Evolutionary conservation across 352 stramenopile species (phyloP), one percentile per base, ranked within the genome.

Genomic region (Globisporangium orthogonon): DNA sequence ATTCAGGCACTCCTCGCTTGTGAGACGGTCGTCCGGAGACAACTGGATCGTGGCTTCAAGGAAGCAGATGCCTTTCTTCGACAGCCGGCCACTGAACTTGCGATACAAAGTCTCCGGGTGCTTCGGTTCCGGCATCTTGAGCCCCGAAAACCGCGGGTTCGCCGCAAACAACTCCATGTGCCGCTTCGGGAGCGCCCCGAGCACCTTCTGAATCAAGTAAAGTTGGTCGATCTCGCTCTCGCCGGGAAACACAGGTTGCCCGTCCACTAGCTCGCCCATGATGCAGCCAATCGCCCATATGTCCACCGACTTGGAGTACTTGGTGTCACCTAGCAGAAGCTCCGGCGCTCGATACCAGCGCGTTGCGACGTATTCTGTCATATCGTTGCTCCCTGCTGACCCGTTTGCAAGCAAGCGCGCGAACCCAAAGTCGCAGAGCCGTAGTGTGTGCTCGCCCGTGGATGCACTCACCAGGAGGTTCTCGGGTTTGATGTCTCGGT

Each of bases 401-500:
- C 86, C 86, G 39, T 33, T 71, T 39, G 69, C 73, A 37, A 98
- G 81, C 1, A 94, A 80, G 2, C 91, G 92, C 7, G 89, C 88
- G 52, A 91, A 97, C 17, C 97, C 97, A 88, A 99, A 99, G 78
- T 99, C 97, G 70, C 97, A 99, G 33, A 99, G 72, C 54, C 98
- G 98, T 15, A 99, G 68, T 40, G 98, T 86, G 56, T 98, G 96
- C 54, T 98, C 89, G 1, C 90, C 87, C 31, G 87, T 96, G 35
- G 85, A 83, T 3, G 94, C 87, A 71, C 99, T 96, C 44, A 99
- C 87, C 14, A 99, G 76, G 48, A 99, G 67, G 71, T 99, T 99
- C 67, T 99, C 97, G 28, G 97, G 97, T 68, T 99, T 99, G 73
- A 99, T 99, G 78, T 99, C 97, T 14, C 96, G 87, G 70, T 99